Evolutionary conservation across 2,329 filamentous ascomycete genomes (phyloP), one percentile per base, ranked within the genome.

Genomic region (Beauveria brongniartii): DNA sequence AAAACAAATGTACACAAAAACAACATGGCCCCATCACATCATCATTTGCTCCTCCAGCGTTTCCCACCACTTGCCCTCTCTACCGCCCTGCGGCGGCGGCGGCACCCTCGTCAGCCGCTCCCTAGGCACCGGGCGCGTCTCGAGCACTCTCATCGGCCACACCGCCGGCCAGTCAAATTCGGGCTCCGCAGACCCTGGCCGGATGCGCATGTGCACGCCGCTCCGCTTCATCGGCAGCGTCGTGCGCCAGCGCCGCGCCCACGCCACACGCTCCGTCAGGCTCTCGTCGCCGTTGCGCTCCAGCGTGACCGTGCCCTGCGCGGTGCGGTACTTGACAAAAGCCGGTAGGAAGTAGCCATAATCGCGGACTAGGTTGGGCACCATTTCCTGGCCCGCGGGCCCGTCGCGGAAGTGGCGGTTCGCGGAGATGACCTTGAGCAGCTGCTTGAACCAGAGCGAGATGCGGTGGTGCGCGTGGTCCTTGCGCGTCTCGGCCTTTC

Each of bases 391-490:
- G 61, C 65, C 64, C 51, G 70, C 66, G 20, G 34, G 46, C 18
- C 64, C 64, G 16, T 65, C 46, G 61, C 72, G 69, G 43, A 64
- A 66, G 14, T 43, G n/a, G 12, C 41, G 63, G 57, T 63, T 64
- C 7, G 59, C 50, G 16, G 70, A 71, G 26, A 68, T 65, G 5
- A 61, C 44, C 28, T 67, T 67, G 40, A 74, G 61, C 22, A 75
- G 63, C 34, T 63, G 62, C 60, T 54, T 37, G 55, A 75, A 64
- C 62, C 68, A 71, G 46, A 41, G 43, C 10, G 67, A 28, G 40
- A 74, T 74, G 59, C 65, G 65, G 61, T 71, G 67, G 66, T 69
- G 70, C 26, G 67, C 61, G 60, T 73, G 63, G 53, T 75, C 72
- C 47, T 72, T 73, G 46, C 64, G 68, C 8, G 68, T 55, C 56